phyloP scores from a whole-genome alignment of 768 basidiomycete genomes.

The Flagelloscypha sp. region DNA sequence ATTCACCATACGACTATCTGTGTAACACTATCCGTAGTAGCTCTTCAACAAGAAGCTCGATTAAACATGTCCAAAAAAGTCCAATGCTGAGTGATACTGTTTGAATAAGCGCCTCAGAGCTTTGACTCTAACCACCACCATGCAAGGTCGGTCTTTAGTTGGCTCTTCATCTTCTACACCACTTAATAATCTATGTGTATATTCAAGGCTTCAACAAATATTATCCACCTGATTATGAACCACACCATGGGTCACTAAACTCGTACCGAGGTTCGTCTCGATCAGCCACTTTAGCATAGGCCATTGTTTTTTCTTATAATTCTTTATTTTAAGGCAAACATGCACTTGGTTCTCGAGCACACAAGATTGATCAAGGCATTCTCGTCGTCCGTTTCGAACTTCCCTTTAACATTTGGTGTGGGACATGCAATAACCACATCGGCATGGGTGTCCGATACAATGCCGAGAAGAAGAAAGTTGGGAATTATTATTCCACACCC shows the following conservation, averaged over 20 bases:
- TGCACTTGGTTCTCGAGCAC: conserved; percentile 85
- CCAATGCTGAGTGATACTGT: not conserved
- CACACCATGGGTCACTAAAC: conserved; percentile 66
- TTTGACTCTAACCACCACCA: no score
- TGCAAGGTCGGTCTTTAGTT: conserved; percentile 30
- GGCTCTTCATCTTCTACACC: conserved; percentile 6
- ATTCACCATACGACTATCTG: no score
- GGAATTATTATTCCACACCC: conserved; percentile 88
- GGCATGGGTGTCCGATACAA: conserved; percentile 99
- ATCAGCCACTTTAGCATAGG: not conserved
- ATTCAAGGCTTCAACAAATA: conserved; percentile 71
- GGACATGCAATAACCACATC: conserved; percentile 91
- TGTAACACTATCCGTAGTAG: no score
- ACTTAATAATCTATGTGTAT: not conserved
- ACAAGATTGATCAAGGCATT: conserved; percentile 94
- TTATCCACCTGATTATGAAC: conserved; percentile 71
- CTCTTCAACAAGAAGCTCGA: no score
- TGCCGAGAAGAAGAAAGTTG: conserved; percentile 96
- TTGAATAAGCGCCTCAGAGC: not conserved
- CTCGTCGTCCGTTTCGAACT: conserved; percentile 93
- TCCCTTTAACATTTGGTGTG: conserved; percentile 95
- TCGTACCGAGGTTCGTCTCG: conserved; percentile 49
- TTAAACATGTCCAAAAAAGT: no score
- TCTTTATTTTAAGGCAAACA: conserved; percentile 62
- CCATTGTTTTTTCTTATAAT: conserved; percentile 7